Evolutionary conservation across 768 basidiomycete species (phyloP), one percentile per base, ranked within the genome.

Genomic region (Suillus spraguei): DNA sequence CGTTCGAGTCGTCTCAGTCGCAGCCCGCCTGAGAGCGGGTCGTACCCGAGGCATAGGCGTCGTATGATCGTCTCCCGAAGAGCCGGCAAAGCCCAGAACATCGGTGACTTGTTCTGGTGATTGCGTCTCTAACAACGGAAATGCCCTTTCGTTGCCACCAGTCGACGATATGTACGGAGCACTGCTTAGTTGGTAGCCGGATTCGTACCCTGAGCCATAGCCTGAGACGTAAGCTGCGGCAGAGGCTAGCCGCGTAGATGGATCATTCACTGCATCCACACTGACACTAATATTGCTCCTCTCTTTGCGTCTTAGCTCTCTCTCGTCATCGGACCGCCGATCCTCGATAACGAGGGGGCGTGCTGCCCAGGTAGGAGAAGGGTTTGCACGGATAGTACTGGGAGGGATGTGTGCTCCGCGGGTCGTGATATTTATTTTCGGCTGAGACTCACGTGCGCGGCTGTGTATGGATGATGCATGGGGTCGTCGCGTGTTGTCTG

Each of bases 191-290:
- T 68, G 69, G 28, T 75, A 64, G 3, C 74, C 74, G 0, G 74
- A 70, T 20, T 64, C 71, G 41, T 78, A 79, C n/a, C 79, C 78
- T 11, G 65, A 67, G 20, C 73, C 76, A 41, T 74, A 80, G 17
- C 78, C 78, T 36, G 69, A 69, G 28, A 74, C 33, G 60, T 80
- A 79, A 4, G 79, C 79, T 14, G 70, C 70, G 1, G 79, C 74
- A 13, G 78, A 80, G 2, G 77, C 75, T 61, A 67, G 71, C 60
- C 65, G 74, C 52, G 66, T 33, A 2, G 36, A 66, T 54, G 65
- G 60, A 24, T 62, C 59, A 47, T 24, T 53, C 9, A 60, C 61
- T n/a, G 63, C 44, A 22, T 53, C 49, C 5, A 55, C 24, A 10
- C 22, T 13, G 50, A 49, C 20, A 28, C 10, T 32, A 13, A 20